These are phyloP conservation scores for Coemansia sp. DNA, from an alignment of 192 early-diverging fungal genomes.

Conservation along the genomic window DNA sequence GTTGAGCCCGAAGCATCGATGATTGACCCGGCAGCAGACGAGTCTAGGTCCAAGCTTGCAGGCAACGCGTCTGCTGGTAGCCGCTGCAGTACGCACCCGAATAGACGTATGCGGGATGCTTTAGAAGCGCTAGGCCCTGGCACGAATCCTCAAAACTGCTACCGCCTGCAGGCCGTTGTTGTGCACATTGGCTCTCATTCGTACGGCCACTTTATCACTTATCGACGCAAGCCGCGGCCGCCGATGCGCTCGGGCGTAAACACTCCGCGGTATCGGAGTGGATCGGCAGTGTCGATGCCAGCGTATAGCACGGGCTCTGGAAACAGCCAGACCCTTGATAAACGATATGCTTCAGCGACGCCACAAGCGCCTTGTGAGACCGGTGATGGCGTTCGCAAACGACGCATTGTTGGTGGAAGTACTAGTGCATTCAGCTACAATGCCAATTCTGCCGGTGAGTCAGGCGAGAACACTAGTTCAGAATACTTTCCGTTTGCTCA, in stretches of 20 bases:
- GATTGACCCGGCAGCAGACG: constrained; percentile 18
- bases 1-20: constrained; percentile 61
- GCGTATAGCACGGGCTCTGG: neutral
- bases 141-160: constrained; percentile 46
- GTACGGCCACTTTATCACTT: constrained; percentile 93
- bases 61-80: neutral
- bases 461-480: neutral
- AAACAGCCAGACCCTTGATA: constrained; percentile 16
- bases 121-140: constrained; percentile 34
- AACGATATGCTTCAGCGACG: constrained; percentile 25
- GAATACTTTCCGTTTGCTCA: constrained; percentile 12
- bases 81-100: constrained; percentile 5
- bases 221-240: constrained; percentile 60
- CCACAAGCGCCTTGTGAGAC: constrained; percentile 16
- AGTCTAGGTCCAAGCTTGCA: neutral
- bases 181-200: constrained; percentile 90
- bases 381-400: constrained; percentile 30
- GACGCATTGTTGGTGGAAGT: constrained; percentile 41
- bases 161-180: constrained; percentile 83
- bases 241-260: constrained; percentile 48
- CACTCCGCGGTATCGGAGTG: constrained; percentile 47
- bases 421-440: constrained; percentile 4
- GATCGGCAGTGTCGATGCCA: constrained; percentile 29
- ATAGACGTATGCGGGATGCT: constrained; percentile 34
- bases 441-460: constrained; percentile 22